These are phyloP conservation scores for Andrographis paniculata DNA, from an alignment of 305 asterid species.

Conservation along the genomic window DNA sequence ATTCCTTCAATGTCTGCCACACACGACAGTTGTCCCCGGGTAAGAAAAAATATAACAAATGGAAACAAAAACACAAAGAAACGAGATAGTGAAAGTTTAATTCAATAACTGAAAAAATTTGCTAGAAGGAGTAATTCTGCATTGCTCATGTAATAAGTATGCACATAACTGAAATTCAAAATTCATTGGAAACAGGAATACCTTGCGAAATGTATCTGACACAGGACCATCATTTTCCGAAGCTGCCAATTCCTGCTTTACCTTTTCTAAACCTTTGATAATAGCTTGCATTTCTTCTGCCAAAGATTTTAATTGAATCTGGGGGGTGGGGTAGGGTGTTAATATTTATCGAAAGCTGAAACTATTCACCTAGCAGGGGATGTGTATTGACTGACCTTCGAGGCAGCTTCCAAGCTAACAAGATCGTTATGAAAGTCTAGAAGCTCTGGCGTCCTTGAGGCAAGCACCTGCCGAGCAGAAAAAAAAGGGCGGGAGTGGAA, in stretches of 20 bases:
- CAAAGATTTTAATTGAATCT: constrained; percentile 94
- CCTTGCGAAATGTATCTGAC: constrained; percentile 86
- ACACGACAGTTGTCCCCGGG: constrained; percentile 15
- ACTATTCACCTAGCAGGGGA: constrained; percentile 18
- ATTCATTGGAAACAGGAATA: constrained; percentile 19
- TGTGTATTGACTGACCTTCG: constrained; percentile 71
- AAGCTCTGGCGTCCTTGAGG: constrained; percentile 53
- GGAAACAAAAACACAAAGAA: not conserved
- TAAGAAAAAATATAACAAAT: not conserved
- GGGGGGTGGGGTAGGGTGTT: not conserved
- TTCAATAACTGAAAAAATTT: not conserved
- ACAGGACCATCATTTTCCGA: constrained; percentile 97
- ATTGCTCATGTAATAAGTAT: no score
- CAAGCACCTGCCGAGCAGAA: constrained; percentile 85
- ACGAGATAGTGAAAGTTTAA: not conserved
- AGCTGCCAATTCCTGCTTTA: constrained; percentile 78
- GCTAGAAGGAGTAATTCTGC: not conserved
- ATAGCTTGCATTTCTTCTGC: constrained; percentile 99
- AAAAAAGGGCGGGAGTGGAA: not conserved
- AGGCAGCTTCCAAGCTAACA: constrained; percentile 63
- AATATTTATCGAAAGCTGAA: constrained; percentile 13
- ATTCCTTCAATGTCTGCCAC: constrained; percentile 70
- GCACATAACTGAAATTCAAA: not conserved
- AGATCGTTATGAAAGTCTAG: constrained; percentile 41
- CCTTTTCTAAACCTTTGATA: constrained; percentile 89